Evolutionary conservation across 2,329 filamentous ascomycete genomes (phyloP), one percentile per base, ranked within the genome.

Genomic region (Microdochium paspali): DNA sequence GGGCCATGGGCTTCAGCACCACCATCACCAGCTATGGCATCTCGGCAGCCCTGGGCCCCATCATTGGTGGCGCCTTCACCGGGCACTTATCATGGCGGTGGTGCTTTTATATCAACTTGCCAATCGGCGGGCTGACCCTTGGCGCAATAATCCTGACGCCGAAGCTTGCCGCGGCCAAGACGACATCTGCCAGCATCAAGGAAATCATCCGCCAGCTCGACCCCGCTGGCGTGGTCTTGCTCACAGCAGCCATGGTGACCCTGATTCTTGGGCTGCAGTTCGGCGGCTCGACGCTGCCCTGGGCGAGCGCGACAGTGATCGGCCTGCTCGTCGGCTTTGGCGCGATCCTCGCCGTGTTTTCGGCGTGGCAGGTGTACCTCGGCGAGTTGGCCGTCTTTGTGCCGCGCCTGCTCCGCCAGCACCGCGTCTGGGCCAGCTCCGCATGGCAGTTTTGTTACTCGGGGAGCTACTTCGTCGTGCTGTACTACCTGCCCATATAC

Each of bases 251-350:
- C 18, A 64, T 69, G 6, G 56, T 68, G 24, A 70, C 64, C 48
- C 62, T 69, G 13, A 51, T 72, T 1, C 54, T 73, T 10, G 69
- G 69, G 7, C 55, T 73, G 12, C 65, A 71, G 47, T 71, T 65
- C 63, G 64, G 64, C 45, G 65, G 61, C 5, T 51, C 48, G 25
- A 58, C 54, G n/a, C 59, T 65, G 26, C 26, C 59, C 1, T 68
- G 65, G 63, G 54, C 47, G n/a, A 51, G 51, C 24, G 54, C 53
- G 7, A 55, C 54, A 20, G 57, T 66, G 40, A 59, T 67, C 44
- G 58, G 54, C 7, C 53, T 63, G 5, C 53, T 67, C 15, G 57
- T 61, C 35, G 51, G 58, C n/a, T 61, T 57, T 32, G 51, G 46
- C 15, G 44, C 61, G 4, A 54, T 64, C 9, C 47, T 57, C 18